Percentiles rank a stretch among this genome's conserved stretches.
phyloP scores from a whole-genome alignment of 1,284 basidiomycete genomes.

The Tilletiaria anomala region DNA sequence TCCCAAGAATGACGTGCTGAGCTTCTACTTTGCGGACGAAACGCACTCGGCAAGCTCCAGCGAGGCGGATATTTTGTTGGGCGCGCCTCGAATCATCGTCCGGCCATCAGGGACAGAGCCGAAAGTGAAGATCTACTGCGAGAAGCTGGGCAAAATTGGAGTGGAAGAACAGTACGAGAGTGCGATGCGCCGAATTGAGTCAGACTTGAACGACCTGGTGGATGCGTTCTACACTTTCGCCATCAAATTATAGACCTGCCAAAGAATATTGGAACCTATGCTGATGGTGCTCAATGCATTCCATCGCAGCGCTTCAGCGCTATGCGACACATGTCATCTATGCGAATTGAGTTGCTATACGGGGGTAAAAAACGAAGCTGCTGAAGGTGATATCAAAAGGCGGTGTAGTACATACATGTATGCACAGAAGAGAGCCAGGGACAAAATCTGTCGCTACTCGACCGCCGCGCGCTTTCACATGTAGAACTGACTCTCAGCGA shows the following conservation, averaged over 20 bases:
- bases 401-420: no score
- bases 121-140: constrained; percentile 28
- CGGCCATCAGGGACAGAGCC: constrained; percentile 27
- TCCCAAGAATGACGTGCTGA: constrained; percentile 26
- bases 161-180: constrained; percentile 11
- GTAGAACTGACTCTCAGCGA: no score
- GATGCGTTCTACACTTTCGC: constrained; percentile 12
- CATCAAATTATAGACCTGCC: background rate
- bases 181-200: constrained; percentile 11
- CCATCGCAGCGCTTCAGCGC: no score
- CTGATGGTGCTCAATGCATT: no score
- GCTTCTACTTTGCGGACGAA: constrained; percentile 19
- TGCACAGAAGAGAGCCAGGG: no score
- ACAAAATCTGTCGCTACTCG: no score
- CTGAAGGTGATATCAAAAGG: no score
- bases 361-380: no score
- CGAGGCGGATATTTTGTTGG: constrained; percentile 17
- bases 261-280: no score
- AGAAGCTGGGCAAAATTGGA: constrained; percentile 14
- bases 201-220: constrained; percentile 15
- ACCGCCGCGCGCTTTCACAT: no score
- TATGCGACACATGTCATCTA: no score
- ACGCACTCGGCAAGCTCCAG: background rate
- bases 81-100: constrained; percentile 23
- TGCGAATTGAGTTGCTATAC: no score